A percentile compares a stretch with the other conserved stretches of the same genome.
Evolutionary conservation across 1,284 basidiomycete species (phyloP).

Genomic region (Exobasidium rhododendri): DNA sequence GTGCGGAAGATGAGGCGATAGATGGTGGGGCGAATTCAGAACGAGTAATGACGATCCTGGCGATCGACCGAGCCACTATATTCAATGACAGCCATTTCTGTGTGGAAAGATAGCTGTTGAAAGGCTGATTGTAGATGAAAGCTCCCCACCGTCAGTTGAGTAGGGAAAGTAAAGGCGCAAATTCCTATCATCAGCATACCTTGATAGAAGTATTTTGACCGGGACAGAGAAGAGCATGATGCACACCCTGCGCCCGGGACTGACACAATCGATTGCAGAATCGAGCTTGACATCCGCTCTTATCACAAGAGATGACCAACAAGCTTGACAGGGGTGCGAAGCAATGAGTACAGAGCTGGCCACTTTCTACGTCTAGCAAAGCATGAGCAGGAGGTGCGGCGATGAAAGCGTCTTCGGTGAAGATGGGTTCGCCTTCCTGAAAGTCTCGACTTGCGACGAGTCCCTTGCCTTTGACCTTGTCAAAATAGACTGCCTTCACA

Average conservation of each 20-base stretch:
- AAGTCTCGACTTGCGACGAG: constrained; percentile 70
- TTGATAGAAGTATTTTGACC: constrained; percentile 67
- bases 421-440: constrained; percentile 69
- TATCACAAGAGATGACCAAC: constrained; percentile 45
- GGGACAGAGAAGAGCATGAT: constrained; percentile 72
- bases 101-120: constrained; percentile 65
- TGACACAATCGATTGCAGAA: constrained; percentile 70
- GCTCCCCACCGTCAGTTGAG: neutral
- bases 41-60: constrained; percentile 64
- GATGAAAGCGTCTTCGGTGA: constrained; percentile 67
- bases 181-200: constrained; percentile 6
- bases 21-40: constrained; percentile 53
- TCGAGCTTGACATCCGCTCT: constrained; percentile 57
- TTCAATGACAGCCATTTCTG: constrained; percentile 72
- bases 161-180: neutral
- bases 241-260: constrained; percentile 54
- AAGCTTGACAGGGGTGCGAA: constrained; percentile 47
- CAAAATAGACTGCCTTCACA: constrained; percentile 68
- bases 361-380: constrained; percentile 20
- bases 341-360: constrained; percentile 41
- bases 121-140: constrained; percentile 46
- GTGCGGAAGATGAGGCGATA: constrained; percentile 37
- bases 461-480: constrained; percentile 74
- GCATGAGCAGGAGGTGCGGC: constrained; percentile 39
- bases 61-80: constrained; percentile 67